Percentiles rank a stretch among this genome's conserved stretches.
Evolutionary conservation across 2,329 filamentous ascomycete species (phyloP).

Genomic region (Exophiala bonariae): DNA sequence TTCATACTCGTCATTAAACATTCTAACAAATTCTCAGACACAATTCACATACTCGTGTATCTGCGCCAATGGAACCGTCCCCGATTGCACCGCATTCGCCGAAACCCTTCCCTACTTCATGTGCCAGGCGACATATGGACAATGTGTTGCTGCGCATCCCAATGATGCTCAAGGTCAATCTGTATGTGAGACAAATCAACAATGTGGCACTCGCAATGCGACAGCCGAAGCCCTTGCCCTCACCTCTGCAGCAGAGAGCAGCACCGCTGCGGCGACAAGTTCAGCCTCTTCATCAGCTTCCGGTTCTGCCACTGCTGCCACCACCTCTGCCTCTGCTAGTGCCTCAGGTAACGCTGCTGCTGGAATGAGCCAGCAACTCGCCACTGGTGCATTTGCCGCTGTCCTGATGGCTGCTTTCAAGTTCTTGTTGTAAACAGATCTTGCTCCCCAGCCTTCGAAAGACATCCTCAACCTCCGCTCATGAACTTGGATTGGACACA

Average conservation of each 20-base stretch:
- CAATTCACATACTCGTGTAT: slow-evolving; percentile 57
- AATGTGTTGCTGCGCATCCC: slow-evolving; percentile 49
- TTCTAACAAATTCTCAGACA: slow-evolving; percentile 35
- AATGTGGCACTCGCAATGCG: slow-evolving; percentile 56
- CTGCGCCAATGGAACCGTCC: slow-evolving; percentile 56
- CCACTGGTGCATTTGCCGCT: slow-evolving; percentile 53
- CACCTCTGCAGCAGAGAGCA: slow-evolving; percentile 30
- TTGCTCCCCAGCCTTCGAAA: not conserved
- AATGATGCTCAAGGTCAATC: slow-evolving; percentile 47
- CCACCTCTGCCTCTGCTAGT: slow-evolving; percentile 32
- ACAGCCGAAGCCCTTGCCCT: slow-evolving; percentile 33
- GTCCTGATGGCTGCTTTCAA: slow-evolving; percentile 59
- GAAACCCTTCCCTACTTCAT: slow-evolving; percentile 62
- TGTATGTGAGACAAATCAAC: slow-evolving; percentile 47
- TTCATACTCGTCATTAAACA: not conserved
- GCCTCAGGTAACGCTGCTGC: slow-evolving; percentile 44
- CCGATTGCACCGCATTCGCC: slow-evolving; percentile 57
- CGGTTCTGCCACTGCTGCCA: slow-evolving; percentile 34
- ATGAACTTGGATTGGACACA: slow-evolving; percentile 19
- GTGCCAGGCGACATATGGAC: slow-evolving; percentile 54
- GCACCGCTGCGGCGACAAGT: slow-evolving; percentile 36
- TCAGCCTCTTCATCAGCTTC: slow-evolving; percentile 32
- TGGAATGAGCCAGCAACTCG: slow-evolving; percentile 49
- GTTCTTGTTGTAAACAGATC: slow-evolving; percentile 52
- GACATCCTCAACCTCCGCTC: slow-evolving; percentile 3